These are phyloP conservation scores for Herpetomonas samuelpessoai DNA, from an alignment of 208 protist species.

Conservation along the genomic window DNA sequence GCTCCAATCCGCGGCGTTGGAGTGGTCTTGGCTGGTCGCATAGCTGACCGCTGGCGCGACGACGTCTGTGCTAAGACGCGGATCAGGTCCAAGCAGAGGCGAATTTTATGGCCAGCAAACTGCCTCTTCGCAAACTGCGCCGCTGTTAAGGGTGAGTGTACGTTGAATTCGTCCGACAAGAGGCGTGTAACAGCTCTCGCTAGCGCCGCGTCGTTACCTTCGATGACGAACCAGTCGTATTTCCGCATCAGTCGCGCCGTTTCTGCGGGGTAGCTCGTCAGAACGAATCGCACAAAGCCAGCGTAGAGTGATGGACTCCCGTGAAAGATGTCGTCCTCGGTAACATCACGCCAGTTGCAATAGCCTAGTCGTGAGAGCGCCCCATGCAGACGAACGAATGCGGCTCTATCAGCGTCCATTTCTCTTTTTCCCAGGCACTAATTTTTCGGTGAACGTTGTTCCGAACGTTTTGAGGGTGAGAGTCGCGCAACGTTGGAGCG, in stretches of 20 bases:
- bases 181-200: constrained; percentile 24
- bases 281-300: constrained; percentile 43
- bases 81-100: constrained; percentile 36
- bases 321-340: constrained; percentile 35
- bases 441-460: too few relatives aligned
- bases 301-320: constrained; percentile 42
- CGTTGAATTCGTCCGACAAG: constrained; percentile 15
- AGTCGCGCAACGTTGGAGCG: neutral
- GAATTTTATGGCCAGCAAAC: constrained; percentile 38
- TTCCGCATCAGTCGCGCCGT: constrained; percentile 27
- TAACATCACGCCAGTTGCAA: constrained; percentile 24
- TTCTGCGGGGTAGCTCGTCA: constrained; percentile 19
- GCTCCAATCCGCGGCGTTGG: too few relatives aligned
- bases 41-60: neutral
- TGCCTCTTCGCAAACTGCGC: constrained; percentile 30
- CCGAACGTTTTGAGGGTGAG: too few relatives aligned
- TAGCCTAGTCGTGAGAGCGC: constrained; percentile 46
- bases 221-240: constrained; percentile 50
- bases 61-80: constrained; percentile 7
- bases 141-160: constrained; percentile 15
- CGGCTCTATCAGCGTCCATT: constrained; percentile 24
- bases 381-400: constrained; percentile 37
- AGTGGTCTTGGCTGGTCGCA: too few relatives aligned
- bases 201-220: constrained; percentile 24
- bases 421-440: neutral